Base-by-base conservation (phyloP, 192 early-diverging fungal genomes). In the Lobosporangium transversale region DNA sequence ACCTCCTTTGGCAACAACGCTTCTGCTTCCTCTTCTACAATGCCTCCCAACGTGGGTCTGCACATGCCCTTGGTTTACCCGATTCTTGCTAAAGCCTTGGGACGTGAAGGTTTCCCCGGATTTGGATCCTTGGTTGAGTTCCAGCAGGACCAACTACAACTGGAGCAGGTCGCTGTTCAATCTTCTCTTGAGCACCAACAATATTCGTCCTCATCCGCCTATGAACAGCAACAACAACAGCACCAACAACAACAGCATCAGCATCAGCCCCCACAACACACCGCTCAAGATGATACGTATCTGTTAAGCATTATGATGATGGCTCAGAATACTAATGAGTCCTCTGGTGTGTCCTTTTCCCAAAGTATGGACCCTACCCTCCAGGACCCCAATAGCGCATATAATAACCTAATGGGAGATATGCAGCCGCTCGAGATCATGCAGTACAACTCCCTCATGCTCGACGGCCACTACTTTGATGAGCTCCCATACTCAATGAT, bases 391-490 rank as follows among this genome's bases (percentile, higher is more conserved):
- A n/a, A n/a, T n/a, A n/a, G n/a, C n/a, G n/a, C n/a, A n/a, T n/a
- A n/a, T 11, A 59, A 65, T 50, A 58, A 32, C 31, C 11, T 74
- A 10, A 59, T 65, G 54, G 55, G 62, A 14, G 62, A 59, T 8
- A 75, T 75, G 71, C 51, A 36, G 8, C 71, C 63, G 14, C 24
- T 75, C 18, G 71, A 75, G 52, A 11, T 75, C 23, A 31, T 75
- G 56, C 71, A 75, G 44, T 75, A 75, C 71, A 75, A 75, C 71
- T 53, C 55, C 7, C 62, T 75, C n/a, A 12, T 75, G 26, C 44
- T 66, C 33, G 71, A 75, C 24, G 42, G 56, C 42, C 61, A 75
- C 24, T 45, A 45, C 29, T 21, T 75, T 26, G 71, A 75, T 32
- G 57, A 37, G 11, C 27, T 74, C 29, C 62, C 62, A 31, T 66